These are phyloP conservation scores for Aplosporella prunicola DNA, from an alignment of 2,329 filamentous ascomycete genomes.

Conservation along the genomic window DNA sequence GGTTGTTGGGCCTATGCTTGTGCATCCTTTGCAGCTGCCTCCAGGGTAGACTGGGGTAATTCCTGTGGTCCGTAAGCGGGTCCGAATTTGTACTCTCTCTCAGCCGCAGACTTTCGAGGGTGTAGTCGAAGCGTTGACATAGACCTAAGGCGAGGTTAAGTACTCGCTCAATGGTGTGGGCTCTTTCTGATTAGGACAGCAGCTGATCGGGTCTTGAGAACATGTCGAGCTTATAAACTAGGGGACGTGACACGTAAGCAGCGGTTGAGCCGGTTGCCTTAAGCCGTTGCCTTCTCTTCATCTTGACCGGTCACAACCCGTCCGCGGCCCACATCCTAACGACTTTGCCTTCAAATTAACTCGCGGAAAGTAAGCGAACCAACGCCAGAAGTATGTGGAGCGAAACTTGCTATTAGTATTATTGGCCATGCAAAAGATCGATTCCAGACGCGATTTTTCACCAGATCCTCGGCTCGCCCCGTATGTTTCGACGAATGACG, in stretches of 20 bases:
- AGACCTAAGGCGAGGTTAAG: not conserved
- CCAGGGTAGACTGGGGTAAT: not conserved
- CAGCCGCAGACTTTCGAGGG: not conserved
- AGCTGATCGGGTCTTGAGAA: not conserved
- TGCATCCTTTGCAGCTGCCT: not conserved
- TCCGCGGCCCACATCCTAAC: no score
- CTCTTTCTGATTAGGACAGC: not conserved
- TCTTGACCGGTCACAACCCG: not conserved
- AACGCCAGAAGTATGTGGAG: no score
- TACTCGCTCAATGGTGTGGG: not conserved
- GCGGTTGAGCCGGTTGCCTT: conserved; percentile 1
- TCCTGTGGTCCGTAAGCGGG: not conserved
- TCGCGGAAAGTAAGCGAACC: no score
- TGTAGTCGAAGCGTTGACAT: not conserved
- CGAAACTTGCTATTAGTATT: no score
- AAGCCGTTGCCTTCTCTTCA: conserved; percentile 1
- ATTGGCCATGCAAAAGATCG: no score
- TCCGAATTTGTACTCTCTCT: not conserved
- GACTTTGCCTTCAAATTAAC: no score
- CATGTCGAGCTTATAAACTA: not conserved
- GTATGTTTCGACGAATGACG: no score
- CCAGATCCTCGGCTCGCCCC: no score
- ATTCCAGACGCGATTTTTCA: no score
- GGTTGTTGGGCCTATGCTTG: not conserved
- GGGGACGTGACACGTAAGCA: not conserved